Evolutionary conservation across 805 yeast species (phyloP).

Genomic region (Starmerella stigmatis): DNA sequence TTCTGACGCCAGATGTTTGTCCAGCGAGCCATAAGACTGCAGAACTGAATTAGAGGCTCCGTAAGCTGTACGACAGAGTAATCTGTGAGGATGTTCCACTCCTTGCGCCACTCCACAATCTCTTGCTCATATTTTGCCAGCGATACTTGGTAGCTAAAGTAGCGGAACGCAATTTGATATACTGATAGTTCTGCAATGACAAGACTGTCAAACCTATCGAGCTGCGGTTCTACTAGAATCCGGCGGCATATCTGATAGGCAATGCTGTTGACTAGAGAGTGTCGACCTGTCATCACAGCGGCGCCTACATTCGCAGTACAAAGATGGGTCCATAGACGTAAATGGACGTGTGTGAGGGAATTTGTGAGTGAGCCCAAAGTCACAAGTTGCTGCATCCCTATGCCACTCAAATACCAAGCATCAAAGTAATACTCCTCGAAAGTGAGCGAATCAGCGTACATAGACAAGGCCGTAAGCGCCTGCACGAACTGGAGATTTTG

Average conservation of each 20-base stretch:
- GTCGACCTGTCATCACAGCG: slow-evolving; percentile 37
- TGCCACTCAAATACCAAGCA: slow-evolving; percentile 58
- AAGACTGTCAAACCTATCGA: slow-evolving; percentile 73
- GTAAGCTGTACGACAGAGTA: slow-evolving; percentile 68
- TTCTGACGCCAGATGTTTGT: slow-evolving; percentile 3
- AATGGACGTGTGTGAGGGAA: slow-evolving; percentile 52
- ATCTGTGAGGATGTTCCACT: slow-evolving; percentile 58
- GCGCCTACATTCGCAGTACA: slow-evolving; percentile 47
- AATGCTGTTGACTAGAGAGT: slow-evolving; percentile 49
- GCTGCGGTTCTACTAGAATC: slow-evolving; percentile 44
- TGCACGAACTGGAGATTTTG: slow-evolving; percentile 53
- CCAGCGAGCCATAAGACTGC: slow-evolving; percentile 29
- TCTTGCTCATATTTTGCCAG: slow-evolving; percentile 38
- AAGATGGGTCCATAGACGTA: slow-evolving; percentile 63
- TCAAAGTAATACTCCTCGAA: slow-evolving; percentile 45
- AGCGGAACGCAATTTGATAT: slow-evolving; percentile 48
- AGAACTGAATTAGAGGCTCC: slow-evolving; percentile 58
- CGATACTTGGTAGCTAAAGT: slow-evolving; percentile 36
- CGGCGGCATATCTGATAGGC: slow-evolving; percentile 50
- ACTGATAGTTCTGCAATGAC: slow-evolving; percentile 67
- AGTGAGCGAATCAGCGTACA: slow-evolving; percentile 54
- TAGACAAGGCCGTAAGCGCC: slow-evolving; percentile 53
- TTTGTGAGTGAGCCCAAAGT: slow-evolving; percentile 55
- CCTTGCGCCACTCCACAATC: slow-evolving; percentile 50
- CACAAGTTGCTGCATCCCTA: slow-evolving; percentile 57